Evolutionary conservation across 129 eudicot species (phyloP), one percentile per base, ranked within the genome.

Genomic region (Smallanthus sonchifolius): DNA sequence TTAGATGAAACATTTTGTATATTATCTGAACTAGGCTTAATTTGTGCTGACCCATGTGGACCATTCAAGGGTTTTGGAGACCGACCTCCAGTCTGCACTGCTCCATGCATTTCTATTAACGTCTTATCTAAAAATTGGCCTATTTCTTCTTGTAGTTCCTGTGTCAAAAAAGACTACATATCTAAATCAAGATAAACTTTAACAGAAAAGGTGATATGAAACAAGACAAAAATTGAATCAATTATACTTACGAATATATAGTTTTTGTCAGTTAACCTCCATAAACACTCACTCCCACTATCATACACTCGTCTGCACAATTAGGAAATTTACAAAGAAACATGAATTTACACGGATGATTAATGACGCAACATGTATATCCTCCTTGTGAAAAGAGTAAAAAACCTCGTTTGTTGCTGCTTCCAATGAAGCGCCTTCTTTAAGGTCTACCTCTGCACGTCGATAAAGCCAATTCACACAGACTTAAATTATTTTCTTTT

Each of bases 261-360:
- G 61, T 83, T 81, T 77, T 76, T 87, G 67, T 94, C 98, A 10
- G 96, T 88, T 76, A 94, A 76, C 97, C 96, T 90, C 96, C 96
- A 87, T 81, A 88, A 88, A 85, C 96, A 54, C 82, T 80, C 70
- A 74, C 72, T 82, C 65, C 77, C 82, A 68, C 70, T 82, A 83
- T 94, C 97, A 65, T 94, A 90, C 72, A 88, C 96, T 64, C 87
- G 81, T 69, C 96, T 84, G 82, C 98, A 90, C 77, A 94, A 87
- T 65, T 91, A 85, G 80, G 84, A 86, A 73, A 77, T 83, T 83
- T 85, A 73, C 84, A 88, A 79, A 91, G 86, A 75, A 88, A 91
- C 75, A 96, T 87, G 81, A 94, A 96, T 91, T 90, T 91, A 85
- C 98, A 94, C 63, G 89, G 91, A 86, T 91, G 91, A 88, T 88